Conservation (phyloP, 352 stramenopile genomes). For the Pythium sukuiense region DNA sequence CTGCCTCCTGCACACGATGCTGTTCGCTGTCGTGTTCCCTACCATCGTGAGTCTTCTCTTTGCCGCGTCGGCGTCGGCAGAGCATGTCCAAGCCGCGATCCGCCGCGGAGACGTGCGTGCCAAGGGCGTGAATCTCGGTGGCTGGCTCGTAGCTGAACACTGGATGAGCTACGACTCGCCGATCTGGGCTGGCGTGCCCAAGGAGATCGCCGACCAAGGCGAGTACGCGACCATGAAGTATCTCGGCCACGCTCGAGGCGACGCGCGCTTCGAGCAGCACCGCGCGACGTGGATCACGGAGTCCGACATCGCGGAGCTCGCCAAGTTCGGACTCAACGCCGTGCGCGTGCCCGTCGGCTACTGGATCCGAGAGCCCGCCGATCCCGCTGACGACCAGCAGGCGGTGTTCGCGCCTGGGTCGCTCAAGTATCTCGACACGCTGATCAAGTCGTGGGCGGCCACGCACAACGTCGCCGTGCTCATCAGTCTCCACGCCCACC, state of each 20-base stretch:
- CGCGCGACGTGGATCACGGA: conserved; percentile 33
- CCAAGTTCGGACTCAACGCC: conserved; percentile 26
- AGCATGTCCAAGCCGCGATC: conserved; percentile 25
- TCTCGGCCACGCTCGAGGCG: conserved; percentile 27
- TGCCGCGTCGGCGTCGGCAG: not conserved
- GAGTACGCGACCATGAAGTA: conserved; percentile 33
- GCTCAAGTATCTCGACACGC: conserved; percentile 41
- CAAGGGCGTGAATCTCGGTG: conserved; percentile 37
- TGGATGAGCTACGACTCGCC: conserved; percentile 37
- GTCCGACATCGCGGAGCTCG: conserved; percentile 31
- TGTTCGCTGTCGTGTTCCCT: not conserved
- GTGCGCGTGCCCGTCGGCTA: conserved; percentile 39
- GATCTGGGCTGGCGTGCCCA: conserved; percentile 31
- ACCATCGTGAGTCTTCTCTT: not conserved
- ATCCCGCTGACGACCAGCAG: conserved; percentile 9
- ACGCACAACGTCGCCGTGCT: conserved; percentile 55
- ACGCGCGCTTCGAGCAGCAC: conserved; percentile 32
- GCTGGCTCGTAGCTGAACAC: conserved; percentile 38
- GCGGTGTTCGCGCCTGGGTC: conserved; percentile 27
- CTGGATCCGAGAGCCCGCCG: conserved; percentile 24
- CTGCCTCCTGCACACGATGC: not conserved
- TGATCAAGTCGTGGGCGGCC: conserved; percentile 54
- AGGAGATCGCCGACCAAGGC: conserved; percentile 16
- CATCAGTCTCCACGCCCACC: conserved; percentile 60
- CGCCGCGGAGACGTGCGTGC: conserved; percentile 14